Percentiles rank a stretch among this genome's conserved stretches.
Evolutionary conservation across 768 basidiomycete genomes (phyloP).

Genomic region (Clitopilus passeckerianus): DNA sequence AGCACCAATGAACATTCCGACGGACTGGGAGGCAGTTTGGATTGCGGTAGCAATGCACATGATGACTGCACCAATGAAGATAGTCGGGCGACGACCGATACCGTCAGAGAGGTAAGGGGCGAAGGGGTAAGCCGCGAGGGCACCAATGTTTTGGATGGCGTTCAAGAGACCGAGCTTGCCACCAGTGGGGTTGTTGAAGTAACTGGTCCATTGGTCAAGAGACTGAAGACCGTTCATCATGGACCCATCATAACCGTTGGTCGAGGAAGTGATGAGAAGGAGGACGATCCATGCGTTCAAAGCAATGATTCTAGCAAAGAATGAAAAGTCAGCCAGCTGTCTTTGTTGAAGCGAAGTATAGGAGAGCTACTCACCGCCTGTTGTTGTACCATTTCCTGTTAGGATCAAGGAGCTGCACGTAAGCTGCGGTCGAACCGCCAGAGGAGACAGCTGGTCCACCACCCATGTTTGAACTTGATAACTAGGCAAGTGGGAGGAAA

Average conservation of each 20-base stretch:
- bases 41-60: slow-evolving; percentile 66
- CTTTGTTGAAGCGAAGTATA: neutral
- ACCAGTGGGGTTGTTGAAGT: slow-evolving; percentile 55
- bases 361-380: slow-evolving; percentile 37
- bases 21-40: slow-evolving; percentile 67
- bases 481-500: slow-evolving; percentile 18
- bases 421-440: slow-evolving; percentile 25
- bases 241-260: slow-evolving; percentile 72
- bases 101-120: slow-evolving; percentile 70
- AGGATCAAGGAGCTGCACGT: slow-evolving; percentile 57
- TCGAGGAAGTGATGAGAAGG: slow-evolving; percentile 70
- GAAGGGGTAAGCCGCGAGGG: slow-evolving; percentile 63
- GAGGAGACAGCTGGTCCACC: slow-evolving; percentile 39
- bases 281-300: slow-evolving; percentile 71
- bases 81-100: slow-evolving; percentile 59
- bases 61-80: slow-evolving; percentile 66
- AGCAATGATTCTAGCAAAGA: slow-evolving; percentile 44
- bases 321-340: neutral
- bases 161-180: slow-evolving; percentile 63
- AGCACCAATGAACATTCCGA: slow-evolving; percentile 79
- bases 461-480: slow-evolving; percentile 41
- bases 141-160: slow-evolving; percentile 77
- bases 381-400: slow-evolving; percentile 76
- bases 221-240: slow-evolving; percentile 82
- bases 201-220: slow-evolving; percentile 54